Evolutionary conservation across 1,284 basidiomycete species (phyloP).

Genomic region (Neonothopanus nambi): DNA sequence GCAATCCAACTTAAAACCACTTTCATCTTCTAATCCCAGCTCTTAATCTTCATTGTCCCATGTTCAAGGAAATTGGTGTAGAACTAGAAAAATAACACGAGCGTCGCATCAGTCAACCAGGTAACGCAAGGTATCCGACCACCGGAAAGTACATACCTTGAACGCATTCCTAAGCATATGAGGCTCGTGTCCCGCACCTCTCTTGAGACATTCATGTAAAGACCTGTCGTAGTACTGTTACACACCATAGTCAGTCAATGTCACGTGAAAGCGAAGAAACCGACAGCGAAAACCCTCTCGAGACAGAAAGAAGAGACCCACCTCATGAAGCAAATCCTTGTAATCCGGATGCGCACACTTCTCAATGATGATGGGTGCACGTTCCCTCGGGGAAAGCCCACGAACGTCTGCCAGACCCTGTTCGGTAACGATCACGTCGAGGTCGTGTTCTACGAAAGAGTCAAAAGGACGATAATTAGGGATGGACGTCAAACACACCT

Average conservation of each 20-base stretch:
- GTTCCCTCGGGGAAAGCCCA: conserved; percentile 47
- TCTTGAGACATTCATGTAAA: conserved; percentile 45
- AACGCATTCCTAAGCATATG: conserved; percentile 52
- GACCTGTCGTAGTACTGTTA: conserved; percentile 46
- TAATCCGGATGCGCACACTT: conserved; percentile 55
- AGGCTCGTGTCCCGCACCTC: conserved; percentile 48
- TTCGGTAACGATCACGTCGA: conserved; percentile 47
- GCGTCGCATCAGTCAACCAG: neutral
- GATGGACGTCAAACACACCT: conserved; percentile 26
- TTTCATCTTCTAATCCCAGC: conserved; percentile 32
- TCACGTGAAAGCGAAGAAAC: neutral
- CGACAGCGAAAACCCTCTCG: neutral
- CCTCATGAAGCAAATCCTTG: conserved; percentile 42
- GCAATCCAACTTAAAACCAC: too few relatives aligned
- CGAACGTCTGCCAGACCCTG: conserved; percentile 54
- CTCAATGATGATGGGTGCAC: conserved; percentile 49
- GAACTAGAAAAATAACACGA: conserved; percentile 28
- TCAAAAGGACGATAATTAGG: neutral
- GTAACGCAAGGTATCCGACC: neutral
- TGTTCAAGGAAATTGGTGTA: conserved; percentile 40
- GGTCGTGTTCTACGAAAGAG: conserved; percentile 37
- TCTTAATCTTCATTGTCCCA: conserved; percentile 41
- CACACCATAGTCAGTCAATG: too few relatives aligned
- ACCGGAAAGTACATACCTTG: conserved; percentile 27
- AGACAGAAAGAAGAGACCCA: conserved; percentile 15